Evolutionary conservation across 768 basidiomycete species (phyloP).

Genomic region (Russula sp.): DNA sequence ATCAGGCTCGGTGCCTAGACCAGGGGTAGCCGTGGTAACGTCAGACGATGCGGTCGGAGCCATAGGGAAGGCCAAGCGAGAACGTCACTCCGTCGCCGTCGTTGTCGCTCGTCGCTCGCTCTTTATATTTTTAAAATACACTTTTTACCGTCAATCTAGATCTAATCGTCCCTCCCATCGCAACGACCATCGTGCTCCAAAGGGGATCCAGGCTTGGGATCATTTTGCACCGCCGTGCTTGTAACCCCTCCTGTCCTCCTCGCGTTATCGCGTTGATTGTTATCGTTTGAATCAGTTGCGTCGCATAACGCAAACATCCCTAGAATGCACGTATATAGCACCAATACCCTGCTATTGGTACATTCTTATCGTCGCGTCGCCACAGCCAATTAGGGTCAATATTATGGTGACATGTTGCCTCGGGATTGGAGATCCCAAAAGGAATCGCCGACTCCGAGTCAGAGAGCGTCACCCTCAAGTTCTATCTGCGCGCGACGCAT

Average conservation of each 20-base stretch:
- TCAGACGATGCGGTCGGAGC: not conserved
- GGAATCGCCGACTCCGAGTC: too few species aligned
- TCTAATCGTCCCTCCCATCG: not conserved
- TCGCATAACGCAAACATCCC: not conserved
- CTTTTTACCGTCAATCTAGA: not conserved
- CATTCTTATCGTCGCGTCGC: not conserved
- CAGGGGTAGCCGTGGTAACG: not conserved
- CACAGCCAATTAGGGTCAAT: not conserved
- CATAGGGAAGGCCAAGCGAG: not conserved
- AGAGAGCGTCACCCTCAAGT: not conserved
- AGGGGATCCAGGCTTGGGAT: not conserved
- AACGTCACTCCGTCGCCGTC: not conserved
- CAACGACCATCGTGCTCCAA: too few species aligned
- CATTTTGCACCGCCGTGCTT: not conserved
- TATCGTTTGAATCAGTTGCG: too few species aligned
- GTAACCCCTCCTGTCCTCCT: not conserved
- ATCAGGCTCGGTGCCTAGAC: conserved; percentile 3
- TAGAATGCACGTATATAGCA: not conserved
- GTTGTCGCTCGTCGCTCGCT: not conserved
- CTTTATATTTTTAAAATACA: not conserved
- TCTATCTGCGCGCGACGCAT: too few species aligned
- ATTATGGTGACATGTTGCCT: not conserved
- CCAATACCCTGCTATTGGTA: not conserved
- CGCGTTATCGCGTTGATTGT: not conserved
- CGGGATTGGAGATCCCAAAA: not conserved